A percentile compares a stretch with the other conserved stretches of the same genome.
These are phyloP conservation scores for Suillus weaverae DNA, from an alignment of 768 basidiomycete species.

Conservation along the genomic window DNA sequence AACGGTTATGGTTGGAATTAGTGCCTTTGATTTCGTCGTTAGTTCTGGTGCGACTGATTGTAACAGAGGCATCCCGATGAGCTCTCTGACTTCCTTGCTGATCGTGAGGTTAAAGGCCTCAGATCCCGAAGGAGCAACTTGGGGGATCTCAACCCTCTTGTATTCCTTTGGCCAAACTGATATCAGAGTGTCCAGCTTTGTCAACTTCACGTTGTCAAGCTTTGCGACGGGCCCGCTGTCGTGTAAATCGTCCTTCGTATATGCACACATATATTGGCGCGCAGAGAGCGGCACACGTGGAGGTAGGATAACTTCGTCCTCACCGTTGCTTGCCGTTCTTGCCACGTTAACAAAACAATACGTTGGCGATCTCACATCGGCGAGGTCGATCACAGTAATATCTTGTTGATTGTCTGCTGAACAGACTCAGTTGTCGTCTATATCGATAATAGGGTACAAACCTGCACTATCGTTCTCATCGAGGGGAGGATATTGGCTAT, in stretches of 20 bases:
- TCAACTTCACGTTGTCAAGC: neutral
- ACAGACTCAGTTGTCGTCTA: neutral
- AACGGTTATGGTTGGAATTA: neutral
- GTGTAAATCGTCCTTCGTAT: neutral
- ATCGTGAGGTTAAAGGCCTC: neutral
- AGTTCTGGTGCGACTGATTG: neutral
- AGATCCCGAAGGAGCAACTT: neutral
- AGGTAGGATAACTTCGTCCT: neutral
- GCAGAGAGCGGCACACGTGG: neutral
- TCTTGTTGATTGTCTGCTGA: neutral
- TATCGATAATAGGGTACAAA: neutral
- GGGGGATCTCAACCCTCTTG: neutral
- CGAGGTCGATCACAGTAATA: neutral
- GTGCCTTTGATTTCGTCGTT: neutral
- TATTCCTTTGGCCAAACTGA: neutral
- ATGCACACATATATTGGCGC: neutral
- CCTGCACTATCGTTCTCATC: neutral
- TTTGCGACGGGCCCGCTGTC: neutral
- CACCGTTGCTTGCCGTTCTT: neutral
- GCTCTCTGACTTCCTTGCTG: neutral
- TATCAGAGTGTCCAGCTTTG: neutral
- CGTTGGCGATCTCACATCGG: neutral
- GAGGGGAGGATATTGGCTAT: neutral
- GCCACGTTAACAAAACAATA: neutral
- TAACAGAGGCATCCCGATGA: neutral